Evolutionary conservation across 345 rosid genomes (phyloP).

Genomic region (Noccaea caerulescens): DNA sequence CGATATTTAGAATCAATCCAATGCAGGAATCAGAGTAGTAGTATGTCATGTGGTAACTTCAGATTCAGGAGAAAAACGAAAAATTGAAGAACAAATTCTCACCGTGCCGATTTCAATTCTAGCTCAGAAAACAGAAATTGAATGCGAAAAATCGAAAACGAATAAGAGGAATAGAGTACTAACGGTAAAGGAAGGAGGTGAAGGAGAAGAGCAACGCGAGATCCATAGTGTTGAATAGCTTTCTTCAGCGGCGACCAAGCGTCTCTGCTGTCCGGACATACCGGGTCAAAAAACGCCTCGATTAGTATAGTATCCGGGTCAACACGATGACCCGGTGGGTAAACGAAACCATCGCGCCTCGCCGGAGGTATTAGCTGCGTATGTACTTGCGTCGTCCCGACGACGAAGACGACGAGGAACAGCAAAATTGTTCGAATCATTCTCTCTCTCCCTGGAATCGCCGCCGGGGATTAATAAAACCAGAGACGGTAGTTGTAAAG

Average conservation of each 20-base stretch:
- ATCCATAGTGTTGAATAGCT: conserved; percentile 42
- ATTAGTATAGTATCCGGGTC: conserved; percentile 41
- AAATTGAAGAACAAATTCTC: neutral
- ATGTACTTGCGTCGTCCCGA: conserved; percentile 10
- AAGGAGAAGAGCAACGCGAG: conserved; percentile 38
- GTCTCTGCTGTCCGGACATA: conserved; percentile 44
- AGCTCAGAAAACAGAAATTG: conserved; percentile 2
- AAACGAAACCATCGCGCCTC: conserved; percentile 43
- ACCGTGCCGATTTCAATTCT: neutral
- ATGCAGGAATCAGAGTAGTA: neutral
- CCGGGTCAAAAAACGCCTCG: conserved; percentile 46
- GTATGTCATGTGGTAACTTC: too few species aligned
- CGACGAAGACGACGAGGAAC: conserved; percentile 14
- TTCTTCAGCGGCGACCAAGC: conserved; percentile 39
- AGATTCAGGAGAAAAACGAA: too few species aligned
- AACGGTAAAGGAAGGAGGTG: conserved; percentile 48
- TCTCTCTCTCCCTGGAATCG: neutral
- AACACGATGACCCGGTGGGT: conserved; percentile 33
- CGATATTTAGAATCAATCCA: neutral
- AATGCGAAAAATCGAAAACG: neutral
- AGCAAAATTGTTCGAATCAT: conserved; percentile 32
- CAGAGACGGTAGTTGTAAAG: conserved; percentile 11
- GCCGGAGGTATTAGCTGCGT: conserved; percentile 40
- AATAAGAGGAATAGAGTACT: conserved; percentile 14
- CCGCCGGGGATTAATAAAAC: neutral